phyloP scores from a whole-genome alignment of 495 filamentous ascomycete species.

The Rostrohypoxylon terebratum region DNA sequence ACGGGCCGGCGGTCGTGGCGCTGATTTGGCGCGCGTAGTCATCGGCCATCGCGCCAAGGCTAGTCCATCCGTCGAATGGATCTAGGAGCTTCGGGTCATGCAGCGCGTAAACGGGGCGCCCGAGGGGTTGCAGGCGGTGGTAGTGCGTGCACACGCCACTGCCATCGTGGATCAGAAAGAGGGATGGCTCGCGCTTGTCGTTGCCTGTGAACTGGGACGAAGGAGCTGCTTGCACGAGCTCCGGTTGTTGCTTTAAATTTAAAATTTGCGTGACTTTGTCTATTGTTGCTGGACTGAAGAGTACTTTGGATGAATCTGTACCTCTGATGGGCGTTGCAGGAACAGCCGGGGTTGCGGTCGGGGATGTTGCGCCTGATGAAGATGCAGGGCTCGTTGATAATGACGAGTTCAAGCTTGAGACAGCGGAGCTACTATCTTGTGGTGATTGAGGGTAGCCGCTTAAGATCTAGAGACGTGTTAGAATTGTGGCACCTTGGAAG shows the following conservation, averaged over 20 bases:
- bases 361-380: background rate
- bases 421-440: background rate
- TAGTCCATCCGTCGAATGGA: constrained; percentile 3
- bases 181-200: constrained; percentile 1
- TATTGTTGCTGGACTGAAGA: constrained; percentile 5
- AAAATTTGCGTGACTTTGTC: constrained; percentile 7
- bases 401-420: background rate
- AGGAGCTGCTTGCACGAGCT: constrained; percentile 5
- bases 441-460: background rate
- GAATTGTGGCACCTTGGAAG: background rate
- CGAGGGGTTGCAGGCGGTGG: background rate
- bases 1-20: background rate
- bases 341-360: background rate
- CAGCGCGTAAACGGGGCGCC: constrained; percentile 6
- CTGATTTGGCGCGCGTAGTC: constrained; percentile 5
- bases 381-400: background rate
- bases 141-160: constrained; percentile 16
- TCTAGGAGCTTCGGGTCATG: constrained; percentile 6
- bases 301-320: background rate
- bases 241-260: background rate
- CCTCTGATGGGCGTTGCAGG: background rate
- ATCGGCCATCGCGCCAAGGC: background rate
- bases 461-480: background rate
- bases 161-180: background rate
- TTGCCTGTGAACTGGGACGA: background rate